Base-by-base conservation (phyloP, 2,329 filamentous ascomycete genomes). In the Periconia macrospinosa region DNA sequence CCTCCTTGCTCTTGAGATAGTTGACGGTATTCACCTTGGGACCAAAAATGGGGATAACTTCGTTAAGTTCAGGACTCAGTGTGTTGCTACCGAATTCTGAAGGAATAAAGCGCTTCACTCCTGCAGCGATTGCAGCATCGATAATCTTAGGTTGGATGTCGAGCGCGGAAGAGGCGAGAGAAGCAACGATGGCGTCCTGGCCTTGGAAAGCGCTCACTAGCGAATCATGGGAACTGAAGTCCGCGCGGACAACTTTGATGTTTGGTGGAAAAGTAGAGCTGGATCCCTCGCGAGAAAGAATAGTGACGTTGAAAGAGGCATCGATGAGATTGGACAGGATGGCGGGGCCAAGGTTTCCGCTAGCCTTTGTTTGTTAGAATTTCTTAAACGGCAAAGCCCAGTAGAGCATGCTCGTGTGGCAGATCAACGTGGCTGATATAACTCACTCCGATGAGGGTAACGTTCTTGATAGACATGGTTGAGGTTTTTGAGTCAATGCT, bases 61-160 rank as follows among this genome's bases (percentile, higher is more conserved):
- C 67, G 40, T 68, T 69, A 47, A 50, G 74, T 58, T 45, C 69
- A 59, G 49, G 68, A 67, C 65, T 74, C 40, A 59, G 71, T 54
- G 61, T 76, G 63, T 73, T 77, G 62, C 72, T 76, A 37, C 75
- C 80, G 57, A 80, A 89, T 58, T 89, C 86, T 35, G 82, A 83
- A 1, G 85, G 84, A 1, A 86, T 78, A 64, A 85, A 86, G 7
- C 84, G 78, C 59, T 81, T 80, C 6, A 88, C 85, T 1, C 84
- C 83, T 1, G 84, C 83, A 3, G 78, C 78, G 27, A 84, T 73
- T 30, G 84, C 80, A 1, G 85, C 86, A 30, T 87, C 80, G 43
- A 87, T 77, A 44, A 87, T 73, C 14, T 73, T 72, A 45, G 74
- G 75, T 62, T 86, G 83, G 1, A 79, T 67, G 1, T 65, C 68